A percentile compares a stretch with the other conserved stretches of the same genome.
phyloP scores from a whole-genome alignment of 345 rosid genomes.

The Gossypium herbaceum region DNA sequence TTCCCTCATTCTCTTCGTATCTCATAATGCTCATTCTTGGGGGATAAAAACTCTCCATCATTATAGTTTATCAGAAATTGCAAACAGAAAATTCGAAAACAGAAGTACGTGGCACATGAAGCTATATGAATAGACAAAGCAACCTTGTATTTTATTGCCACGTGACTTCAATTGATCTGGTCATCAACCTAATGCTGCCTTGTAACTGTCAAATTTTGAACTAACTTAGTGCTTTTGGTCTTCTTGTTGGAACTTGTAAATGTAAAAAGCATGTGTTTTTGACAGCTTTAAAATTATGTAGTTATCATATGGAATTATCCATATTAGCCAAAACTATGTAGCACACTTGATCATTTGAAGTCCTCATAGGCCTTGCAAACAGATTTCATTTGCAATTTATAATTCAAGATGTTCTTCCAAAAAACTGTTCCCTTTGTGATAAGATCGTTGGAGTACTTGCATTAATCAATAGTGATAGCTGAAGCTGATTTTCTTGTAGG shows the following conservation, averaged over 20 bases:
- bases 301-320: neutral
- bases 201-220: neutral
- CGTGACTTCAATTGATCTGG: neutral
- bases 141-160: neutral
- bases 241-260: neutral
- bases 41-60: neutral
- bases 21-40: neutral
- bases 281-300: neutral
- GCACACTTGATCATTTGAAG: neutral
- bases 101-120: neutral
- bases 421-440: neutral
- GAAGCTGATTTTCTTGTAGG: neutral
- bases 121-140: neutral
- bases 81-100: neutral
- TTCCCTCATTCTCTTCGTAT: neutral
- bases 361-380: neutral
- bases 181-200: neutral
- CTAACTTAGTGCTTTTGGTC: neutral
- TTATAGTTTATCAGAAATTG: neutral
- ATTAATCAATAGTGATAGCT: neutral
- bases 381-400: neutral
- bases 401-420: neutral
- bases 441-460: neutral
- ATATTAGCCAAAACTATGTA: neutral
- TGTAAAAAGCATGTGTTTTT: neutral